Base-by-base conservation (phyloP, 192 early-diverging fungal species). In the Backusella australiensis region DNA sequence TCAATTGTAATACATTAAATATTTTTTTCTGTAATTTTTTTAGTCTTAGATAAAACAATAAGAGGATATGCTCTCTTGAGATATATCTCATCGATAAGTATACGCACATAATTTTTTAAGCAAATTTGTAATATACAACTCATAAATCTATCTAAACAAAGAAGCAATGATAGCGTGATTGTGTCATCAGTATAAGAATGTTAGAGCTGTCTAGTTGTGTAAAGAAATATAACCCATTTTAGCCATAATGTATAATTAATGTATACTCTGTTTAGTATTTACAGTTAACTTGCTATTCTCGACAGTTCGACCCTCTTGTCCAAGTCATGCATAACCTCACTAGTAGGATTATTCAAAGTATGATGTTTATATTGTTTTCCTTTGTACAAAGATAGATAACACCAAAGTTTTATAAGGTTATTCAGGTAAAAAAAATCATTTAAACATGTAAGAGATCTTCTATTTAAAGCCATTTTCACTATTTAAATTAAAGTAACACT, bases 401-500 rank as follows among this genome's bases (percentile, higher is more conserved):
- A 59, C 21, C 21, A 59, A 7, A 59, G 0, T 59, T 59, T 26
- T 59, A 23, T 23, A 59, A 26, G 0, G 9, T 1, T 23, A 59
- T 59, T 19, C 53, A 23, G 9, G 11, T 23, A 59, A 59, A 23
- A 32, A 32, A 32, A 32, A 32, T 32, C 2, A 32, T 32, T 32
- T 32, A 32, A 59, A 59, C 3, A 26, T 12, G 9, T 23, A 59
- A 2, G 23, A 59, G 26, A 26, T 26, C 56, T 63, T 63, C 56
- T 63, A 63, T 63, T 63, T 63, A 63, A 63, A 29, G 23, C 21
- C 0, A 3, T 63, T 29, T 63, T 12, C 56, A 63, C 56, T 63
- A 63, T 63, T 29, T 63, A 63, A 63, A 63, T 63, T 63, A 63
- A 63, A 63, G 56, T 63, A 63, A 14, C 56, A 63, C 56, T 63